These are phyloP conservation scores for Aspergillus wentii DNA, from an alignment of 495 filamentous ascomycete species.

Conservation along the genomic window DNA sequence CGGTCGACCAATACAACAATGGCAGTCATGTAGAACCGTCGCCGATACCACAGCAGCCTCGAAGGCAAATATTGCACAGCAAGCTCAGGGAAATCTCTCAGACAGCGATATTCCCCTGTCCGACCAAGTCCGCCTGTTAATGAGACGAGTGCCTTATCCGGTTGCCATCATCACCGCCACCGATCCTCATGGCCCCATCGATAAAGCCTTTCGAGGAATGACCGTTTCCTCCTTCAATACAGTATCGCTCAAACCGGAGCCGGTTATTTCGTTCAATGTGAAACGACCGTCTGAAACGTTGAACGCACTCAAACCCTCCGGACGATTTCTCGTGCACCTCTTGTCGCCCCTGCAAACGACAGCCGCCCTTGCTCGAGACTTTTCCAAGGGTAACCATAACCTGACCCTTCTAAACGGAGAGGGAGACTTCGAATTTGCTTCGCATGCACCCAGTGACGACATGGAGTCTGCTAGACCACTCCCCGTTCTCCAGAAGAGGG, in stretches of 20 bases:
- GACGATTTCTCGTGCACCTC: constrained; percentile 40
- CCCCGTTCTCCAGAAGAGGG: constrained; percentile 24
- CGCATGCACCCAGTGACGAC: constrained; percentile 6
- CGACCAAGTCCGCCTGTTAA: constrained; percentile 51
- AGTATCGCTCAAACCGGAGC: constrained; percentile 59
- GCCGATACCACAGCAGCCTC: constrained; percentile 11
- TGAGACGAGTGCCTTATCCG: constrained; percentile 67
- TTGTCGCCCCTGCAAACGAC: constrained; percentile 25
- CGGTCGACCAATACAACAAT: constrained; percentile 4
- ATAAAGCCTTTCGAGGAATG: constrained; percentile 51
- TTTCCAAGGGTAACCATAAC: constrained; percentile 34
- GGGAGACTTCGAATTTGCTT: constrained; percentile 33
- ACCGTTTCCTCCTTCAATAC: constrained; percentile 83
- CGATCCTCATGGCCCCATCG: constrained; percentile 15
- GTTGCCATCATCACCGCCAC: constrained; percentile 66
- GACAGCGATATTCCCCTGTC: constrained; percentile 17
- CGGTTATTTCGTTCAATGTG: constrained; percentile 77
- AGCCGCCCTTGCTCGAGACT: constrained; percentile 37
- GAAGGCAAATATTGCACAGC: constrained; percentile 13
- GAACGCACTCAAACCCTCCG: constrained; percentile 49
- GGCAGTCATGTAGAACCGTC: constrained; percentile 4
- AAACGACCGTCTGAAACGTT: constrained; percentile 66
- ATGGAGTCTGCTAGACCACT: constrained; percentile 13
- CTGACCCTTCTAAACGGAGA: constrained; percentile 25
- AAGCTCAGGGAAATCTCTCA: constrained; percentile 1